These are phyloP conservation scores for Microbotryum violaceum DNA, from an alignment of 1,284 basidiomycete species.

Conservation along the genomic window DNA sequence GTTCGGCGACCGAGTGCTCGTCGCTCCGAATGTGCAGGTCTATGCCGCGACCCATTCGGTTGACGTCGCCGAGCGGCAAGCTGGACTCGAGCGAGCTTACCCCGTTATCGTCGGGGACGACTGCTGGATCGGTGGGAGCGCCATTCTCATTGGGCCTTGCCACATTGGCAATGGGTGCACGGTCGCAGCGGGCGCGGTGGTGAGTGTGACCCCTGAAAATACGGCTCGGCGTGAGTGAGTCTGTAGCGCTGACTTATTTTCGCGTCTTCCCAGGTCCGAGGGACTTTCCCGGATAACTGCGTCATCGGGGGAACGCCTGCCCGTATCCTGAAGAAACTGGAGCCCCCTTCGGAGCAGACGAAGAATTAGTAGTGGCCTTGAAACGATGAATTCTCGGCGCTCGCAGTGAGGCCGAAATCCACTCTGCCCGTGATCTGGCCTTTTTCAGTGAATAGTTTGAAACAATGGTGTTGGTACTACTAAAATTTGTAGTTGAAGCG, in stretches of 20 bases:
- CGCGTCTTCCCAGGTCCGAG: conserved; percentile 11
- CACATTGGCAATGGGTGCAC: conserved; percentile 24
- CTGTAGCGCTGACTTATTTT: too few relatives aligned
- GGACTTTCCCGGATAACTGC: conserved; percentile 22
- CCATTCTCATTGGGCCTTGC: conserved; percentile 22
- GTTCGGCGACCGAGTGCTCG: conserved; percentile 23
- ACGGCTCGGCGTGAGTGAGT: too few relatives aligned
- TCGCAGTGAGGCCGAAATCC: too few relatives aligned
- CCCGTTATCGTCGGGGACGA: conserved; percentile 34
- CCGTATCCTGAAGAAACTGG: conserved; percentile 18
- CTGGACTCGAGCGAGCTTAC: conserved; percentile 33
- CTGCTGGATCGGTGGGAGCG: conserved; percentile 31
- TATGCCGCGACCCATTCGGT: conserved; percentile 32
- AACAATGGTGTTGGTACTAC: too few relatives aligned
- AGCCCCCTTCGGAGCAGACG: background rate
- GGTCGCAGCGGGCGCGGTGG: conserved; percentile 26
- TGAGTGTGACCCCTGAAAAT: background rate
- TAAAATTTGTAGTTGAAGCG: too few relatives aligned
- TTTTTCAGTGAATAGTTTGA: too few relatives aligned
- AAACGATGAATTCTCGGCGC: too few relatives aligned
- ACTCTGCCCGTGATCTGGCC: too few relatives aligned
- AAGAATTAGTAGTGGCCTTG: too few relatives aligned
- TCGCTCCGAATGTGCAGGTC: conserved; percentile 30
- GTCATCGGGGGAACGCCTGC: conserved; percentile 22
- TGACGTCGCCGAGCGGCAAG: conserved; percentile 24